Evolutionary conservation across 129 eudicot species (phyloP).

Genomic region (Flaveria sonorensis): DNA sequence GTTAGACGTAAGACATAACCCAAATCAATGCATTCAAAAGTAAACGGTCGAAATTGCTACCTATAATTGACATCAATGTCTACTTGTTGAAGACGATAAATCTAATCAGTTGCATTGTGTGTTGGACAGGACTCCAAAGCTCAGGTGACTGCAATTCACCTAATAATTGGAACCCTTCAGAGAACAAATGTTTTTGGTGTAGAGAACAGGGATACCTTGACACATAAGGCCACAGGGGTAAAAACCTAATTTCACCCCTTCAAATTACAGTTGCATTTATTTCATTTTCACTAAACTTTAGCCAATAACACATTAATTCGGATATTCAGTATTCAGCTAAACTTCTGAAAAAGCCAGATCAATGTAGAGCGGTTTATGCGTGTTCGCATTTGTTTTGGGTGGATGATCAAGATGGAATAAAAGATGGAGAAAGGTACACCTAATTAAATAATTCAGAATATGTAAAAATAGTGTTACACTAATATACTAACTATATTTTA

Average conservation of each 20-base stretch:
- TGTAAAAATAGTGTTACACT: neutral
- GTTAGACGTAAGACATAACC: too few species aligned
- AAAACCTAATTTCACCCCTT: slow-evolving; percentile 1
- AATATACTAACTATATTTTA: neutral
- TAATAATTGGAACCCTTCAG: slow-evolving; percentile 94
- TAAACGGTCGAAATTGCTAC: too few species aligned
- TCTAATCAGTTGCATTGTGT: neutral
- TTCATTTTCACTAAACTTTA: neutral
- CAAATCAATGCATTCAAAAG: too few species aligned
- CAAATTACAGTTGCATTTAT: neutral
- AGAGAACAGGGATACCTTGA: slow-evolving; percentile 92
- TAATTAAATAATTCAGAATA: neutral
- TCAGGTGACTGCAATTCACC: slow-evolving; percentile 95
- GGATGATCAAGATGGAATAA: slow-evolving; percentile 91
- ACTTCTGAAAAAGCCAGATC: slow-evolving; percentile 95
- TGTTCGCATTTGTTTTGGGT: slow-evolving; percentile 99
- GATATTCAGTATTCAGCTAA: slow-evolving; percentile 88
- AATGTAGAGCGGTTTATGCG: slow-evolving; percentile 97
- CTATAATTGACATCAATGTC: too few species aligned
- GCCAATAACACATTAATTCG: slow-evolving; percentile 9
- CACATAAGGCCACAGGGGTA: slow-evolving; percentile 99
- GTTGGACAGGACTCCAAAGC: slow-evolving; percentile 87
- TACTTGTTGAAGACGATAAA: too few species aligned
- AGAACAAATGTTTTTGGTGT: slow-evolving; percentile 89
- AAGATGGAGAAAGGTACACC: slow-evolving; percentile 90